A percentile compares a stretch with the other conserved stretches of the same genome.
Conservation (phyloP, 1,284 basidiomycete species). For the Cerrena zonata region DNA sequence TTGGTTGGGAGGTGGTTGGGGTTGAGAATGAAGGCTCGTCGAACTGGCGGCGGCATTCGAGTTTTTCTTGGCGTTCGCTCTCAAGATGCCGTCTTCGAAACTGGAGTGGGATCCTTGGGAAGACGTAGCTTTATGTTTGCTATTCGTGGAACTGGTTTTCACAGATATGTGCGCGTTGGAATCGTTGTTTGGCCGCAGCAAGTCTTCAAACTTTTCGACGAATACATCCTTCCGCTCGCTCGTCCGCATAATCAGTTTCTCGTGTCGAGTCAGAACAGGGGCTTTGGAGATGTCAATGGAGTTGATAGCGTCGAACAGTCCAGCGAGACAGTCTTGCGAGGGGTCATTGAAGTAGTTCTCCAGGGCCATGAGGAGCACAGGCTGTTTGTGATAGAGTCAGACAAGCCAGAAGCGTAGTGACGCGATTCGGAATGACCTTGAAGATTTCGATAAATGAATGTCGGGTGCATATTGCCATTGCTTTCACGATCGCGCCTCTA, state of each 20-base stretch:
- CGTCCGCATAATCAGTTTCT: constrained; percentile 84
- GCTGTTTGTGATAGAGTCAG: constrained; percentile 40
- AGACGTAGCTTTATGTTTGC: constrained; percentile 28
- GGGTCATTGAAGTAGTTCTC: constrained; percentile 92
- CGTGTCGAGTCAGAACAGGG: constrained; percentile 71
- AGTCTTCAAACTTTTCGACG: constrained; percentile 66
- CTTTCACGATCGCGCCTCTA: constrained; percentile 92
- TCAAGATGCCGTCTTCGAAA: constrained; percentile 56
- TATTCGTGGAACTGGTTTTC: constrained; percentile 33
- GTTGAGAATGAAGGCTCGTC: constrained; percentile 25
- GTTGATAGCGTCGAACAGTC: constrained; percentile 90
- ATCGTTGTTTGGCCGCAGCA: constrained; percentile 12
- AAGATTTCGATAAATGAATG: constrained; percentile 97
- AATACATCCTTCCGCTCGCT: constrained; percentile 91
- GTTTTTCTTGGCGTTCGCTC: constrained; percentile 22
- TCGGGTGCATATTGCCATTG: constrained; percentile 90
- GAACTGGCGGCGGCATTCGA: constrained; percentile 23
- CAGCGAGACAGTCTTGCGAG: constrained; percentile 80
- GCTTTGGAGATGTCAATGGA: constrained; percentile 81
- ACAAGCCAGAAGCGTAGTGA: not conserved
- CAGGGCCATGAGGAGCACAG: constrained; percentile 86
- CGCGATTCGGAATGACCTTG: constrained; percentile 56
- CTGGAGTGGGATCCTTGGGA: constrained; percentile 61
- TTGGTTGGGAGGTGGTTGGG: constrained; percentile 28
- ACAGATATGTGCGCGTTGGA: not conserved